Evolutionary conservation across 2,329 filamentous ascomycete species (phyloP).

Genomic region (Zymoseptoria ardabiliae): DNA sequence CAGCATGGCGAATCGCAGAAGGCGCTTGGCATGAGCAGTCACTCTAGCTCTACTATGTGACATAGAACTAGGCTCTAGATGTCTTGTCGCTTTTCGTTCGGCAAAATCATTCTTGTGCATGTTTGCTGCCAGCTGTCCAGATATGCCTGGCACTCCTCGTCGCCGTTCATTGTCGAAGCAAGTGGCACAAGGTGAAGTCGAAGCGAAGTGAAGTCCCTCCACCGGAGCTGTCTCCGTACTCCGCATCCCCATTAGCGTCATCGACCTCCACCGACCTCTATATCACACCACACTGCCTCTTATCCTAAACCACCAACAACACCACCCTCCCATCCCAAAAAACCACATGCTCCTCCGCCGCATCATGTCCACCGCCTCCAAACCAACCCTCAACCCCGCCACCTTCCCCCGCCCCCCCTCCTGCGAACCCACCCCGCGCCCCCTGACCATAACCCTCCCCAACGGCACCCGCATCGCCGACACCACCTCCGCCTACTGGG

Average conservation of each 20-base stretch:
- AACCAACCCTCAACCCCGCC: conserved; percentile 46
- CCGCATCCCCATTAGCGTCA: not conserved
- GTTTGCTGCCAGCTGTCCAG: too few species aligned
- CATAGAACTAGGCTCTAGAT: too few species aligned
- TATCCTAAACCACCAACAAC: not conserved
- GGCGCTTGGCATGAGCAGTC: too few species aligned
- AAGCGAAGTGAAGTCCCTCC: not conserved
- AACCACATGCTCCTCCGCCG: conserved; percentile 4
- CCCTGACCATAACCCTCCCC: conserved; percentile 50
- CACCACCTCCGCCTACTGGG: conserved; percentile 54
- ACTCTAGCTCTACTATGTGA: too few species aligned
- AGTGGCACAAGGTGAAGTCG: not conserved
- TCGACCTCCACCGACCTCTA: not conserved
- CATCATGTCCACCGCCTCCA: conserved; percentile 16
- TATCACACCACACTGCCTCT: not conserved
- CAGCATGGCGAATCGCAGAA: too few species aligned
- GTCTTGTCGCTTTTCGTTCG: too few species aligned
- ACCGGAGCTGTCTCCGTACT: not conserved
- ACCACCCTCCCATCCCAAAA: not conserved
- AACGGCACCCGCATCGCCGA: conserved; percentile 48
- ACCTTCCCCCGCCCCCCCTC: conserved; percentile 53
- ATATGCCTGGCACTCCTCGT: too few species aligned
- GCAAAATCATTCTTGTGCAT: too few species aligned
- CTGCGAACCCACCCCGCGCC: conserved; percentile 47
- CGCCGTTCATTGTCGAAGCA: too few species aligned